Evolutionary conservation across 2,329 filamentous ascomycete species (phyloP).

Genomic region (Juglanconis juglandina): DNA sequence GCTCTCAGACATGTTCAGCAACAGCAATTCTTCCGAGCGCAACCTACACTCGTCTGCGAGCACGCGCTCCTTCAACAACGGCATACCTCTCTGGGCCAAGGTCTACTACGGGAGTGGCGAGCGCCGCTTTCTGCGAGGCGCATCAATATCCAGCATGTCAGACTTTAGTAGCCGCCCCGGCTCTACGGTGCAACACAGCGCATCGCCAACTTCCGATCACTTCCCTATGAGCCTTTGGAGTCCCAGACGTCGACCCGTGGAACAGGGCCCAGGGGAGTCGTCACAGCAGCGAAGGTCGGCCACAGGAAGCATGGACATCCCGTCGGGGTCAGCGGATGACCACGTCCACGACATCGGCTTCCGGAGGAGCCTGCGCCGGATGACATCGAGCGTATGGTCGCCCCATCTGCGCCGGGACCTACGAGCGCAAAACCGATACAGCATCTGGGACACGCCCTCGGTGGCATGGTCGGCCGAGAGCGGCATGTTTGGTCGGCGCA

Average conservation of each 20-base stretch:
- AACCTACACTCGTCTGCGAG: conserved; percentile 50
- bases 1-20: conserved; percentile 49
- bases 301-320: conserved; percentile 44
- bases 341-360: conserved; percentile 24
- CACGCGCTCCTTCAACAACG: conserved; percentile 39
- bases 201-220: conserved; percentile 49
- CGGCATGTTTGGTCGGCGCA: conserved; percentile 61
- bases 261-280: conserved; percentile 26
- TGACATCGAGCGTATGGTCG: conserved; percentile 65
- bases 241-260: conserved; percentile 42
- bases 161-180: conserved; percentile 43
- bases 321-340: conserved; percentile 31
- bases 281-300: conserved; percentile 28
- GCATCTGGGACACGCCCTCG: conserved; percentile 71
- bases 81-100: conserved; percentile 56
- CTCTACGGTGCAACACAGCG: conserved; percentile 38
- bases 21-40: conserved; percentile 42
- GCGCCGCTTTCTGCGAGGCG: conserved; percentile 48
- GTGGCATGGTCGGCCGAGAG: conserved; percentile 62
- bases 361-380: conserved; percentile 38
- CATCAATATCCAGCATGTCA: conserved; percentile 45
- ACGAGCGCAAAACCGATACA: conserved; percentile 50
- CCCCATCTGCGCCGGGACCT: conserved; percentile 67
- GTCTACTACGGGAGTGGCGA: conserved; percentile 71
- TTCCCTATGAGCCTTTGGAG: conserved; percentile 44